Percentiles rank a stretch among this genome's conserved stretches.
Evolutionary conservation across 2,329 filamentous ascomycete genomes (phyloP).

Genomic region (Aspergillus chevalieri): DNA sequence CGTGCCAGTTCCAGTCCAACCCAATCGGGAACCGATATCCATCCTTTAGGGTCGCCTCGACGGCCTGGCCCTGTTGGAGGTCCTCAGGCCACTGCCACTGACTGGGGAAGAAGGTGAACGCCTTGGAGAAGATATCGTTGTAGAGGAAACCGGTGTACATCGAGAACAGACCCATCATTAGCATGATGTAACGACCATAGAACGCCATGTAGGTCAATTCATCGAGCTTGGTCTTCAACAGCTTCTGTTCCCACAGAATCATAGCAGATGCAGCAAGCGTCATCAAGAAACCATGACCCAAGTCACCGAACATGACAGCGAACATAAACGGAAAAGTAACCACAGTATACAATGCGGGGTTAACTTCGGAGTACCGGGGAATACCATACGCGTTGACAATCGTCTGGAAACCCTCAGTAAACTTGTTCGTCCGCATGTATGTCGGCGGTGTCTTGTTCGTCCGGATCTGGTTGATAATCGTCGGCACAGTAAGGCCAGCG

Average conservation of each 20-base stretch:
- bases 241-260: conserved; percentile 92
- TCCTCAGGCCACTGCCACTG: conserved; percentile 78
- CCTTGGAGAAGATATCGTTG: conserved; percentile 94
- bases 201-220: conserved; percentile 98
- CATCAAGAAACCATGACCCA: conserved; percentile 91
- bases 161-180: conserved; percentile 97
- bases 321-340: conserved; percentile 99
- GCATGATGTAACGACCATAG: conserved; percentile 95
- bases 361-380: conserved; percentile 94
- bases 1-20: conserved; percentile 94
- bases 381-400: conserved; percentile 99
- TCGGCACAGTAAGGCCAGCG: conserved; percentile 91
- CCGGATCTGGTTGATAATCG: conserved; percentile 95
- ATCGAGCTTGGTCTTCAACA: conserved; percentile 80
- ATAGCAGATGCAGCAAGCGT: conserved; percentile 74
- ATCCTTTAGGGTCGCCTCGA: conserved; percentile 62
- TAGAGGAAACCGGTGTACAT: conserved; percentile 96
- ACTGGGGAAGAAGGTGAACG: conserved; percentile 79
- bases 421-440: conserved; percentile 97
- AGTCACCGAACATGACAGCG: conserved; percentile 99
- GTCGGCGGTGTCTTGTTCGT: conserved; percentile 97
- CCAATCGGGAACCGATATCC: conserved; percentile 91
- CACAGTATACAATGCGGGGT: conserved; percentile 89
- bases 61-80: conserved; percentile 59
- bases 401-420: conserved; percentile 95